Percentiles rank a stretch among this genome's conserved stretches.
phyloP scores from a whole-genome alignment of 768 basidiomycete species.

The Pulveroboletus ravenelii region DNA sequence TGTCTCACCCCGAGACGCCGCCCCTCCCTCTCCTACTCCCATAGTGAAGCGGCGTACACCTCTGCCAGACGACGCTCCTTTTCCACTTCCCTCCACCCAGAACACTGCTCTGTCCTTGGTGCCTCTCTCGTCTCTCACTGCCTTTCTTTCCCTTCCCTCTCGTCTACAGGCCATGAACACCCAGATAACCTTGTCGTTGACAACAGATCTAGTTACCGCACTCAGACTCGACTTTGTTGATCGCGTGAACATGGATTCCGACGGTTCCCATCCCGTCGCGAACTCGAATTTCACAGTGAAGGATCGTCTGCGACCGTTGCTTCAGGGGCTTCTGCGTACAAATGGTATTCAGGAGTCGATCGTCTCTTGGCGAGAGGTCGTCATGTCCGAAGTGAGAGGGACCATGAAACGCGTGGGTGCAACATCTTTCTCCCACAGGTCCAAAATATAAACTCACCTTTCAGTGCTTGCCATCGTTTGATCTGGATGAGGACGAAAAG shows the following conservation, averaged over 20 bases:
- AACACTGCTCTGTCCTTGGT: conserved; percentile 34
- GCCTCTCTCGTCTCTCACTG: conserved; percentile 62
- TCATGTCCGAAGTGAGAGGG: conserved; percentile 53
- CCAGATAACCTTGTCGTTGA: conserved; percentile 73
- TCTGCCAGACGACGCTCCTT: conserved; percentile 18
- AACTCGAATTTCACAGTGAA: conserved; percentile 43
- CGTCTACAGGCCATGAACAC: conserved; percentile 68
- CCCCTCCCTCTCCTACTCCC: conserved; percentile 2
- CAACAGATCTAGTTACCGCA: conserved; percentile 70
- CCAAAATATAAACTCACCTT: background rate
- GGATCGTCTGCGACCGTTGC: conserved; percentile 64
- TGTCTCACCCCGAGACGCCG: conserved; percentile 25
- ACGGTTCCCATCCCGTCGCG: conserved; percentile 8
- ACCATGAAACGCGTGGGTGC: conserved; percentile 56
- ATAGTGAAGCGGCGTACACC: conserved; percentile 2
- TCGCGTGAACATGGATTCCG: conserved; percentile 36
- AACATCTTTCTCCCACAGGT: background rate
- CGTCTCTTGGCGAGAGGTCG: conserved; percentile 65
- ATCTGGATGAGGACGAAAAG: conserved; percentile 49
- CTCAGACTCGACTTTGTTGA: conserved; percentile 63
- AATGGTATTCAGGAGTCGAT: conserved; percentile 65
- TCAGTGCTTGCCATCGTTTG: conserved; percentile 59
- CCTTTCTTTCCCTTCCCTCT: conserved; percentile 70
- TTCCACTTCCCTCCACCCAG: conserved; percentile 37
- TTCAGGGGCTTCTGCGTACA: conserved; percentile 75